Percentiles rank a stretch among this genome's conserved stretches.
Conservation (phyloP, 106 monocot species). For the Acorus calamus region DNA sequence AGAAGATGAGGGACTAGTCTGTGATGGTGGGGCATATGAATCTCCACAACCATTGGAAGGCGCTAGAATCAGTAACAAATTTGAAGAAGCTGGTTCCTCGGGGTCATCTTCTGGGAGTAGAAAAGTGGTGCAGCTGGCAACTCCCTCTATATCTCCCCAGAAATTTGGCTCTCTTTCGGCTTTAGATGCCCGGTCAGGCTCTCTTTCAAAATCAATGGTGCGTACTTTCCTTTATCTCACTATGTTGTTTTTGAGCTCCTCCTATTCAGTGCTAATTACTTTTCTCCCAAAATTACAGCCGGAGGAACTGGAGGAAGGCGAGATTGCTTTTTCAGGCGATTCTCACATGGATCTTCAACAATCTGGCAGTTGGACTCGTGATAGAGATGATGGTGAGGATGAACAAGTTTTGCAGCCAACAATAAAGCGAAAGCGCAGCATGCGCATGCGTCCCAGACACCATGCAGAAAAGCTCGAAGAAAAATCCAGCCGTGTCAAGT, state of each 20-base stretch:
- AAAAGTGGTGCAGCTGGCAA: constrained; percentile 33
- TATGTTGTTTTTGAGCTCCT: neutral
- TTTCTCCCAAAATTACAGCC: constrained; percentile 28
- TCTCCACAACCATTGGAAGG: constrained; percentile 22
- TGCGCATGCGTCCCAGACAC: constrained; percentile 53
- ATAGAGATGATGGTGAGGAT: constrained; percentile 63
- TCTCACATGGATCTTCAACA: constrained; percentile 79
- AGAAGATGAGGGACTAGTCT: constrained; percentile 38
- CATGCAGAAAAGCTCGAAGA: constrained; percentile 49
- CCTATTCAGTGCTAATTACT: constrained; percentile 2
- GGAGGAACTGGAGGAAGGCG: constrained; percentile 90
- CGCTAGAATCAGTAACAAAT: constrained; percentile 11
- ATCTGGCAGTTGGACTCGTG: constrained; percentile 57
- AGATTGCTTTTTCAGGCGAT: constrained; percentile 85
- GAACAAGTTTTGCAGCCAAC: constrained; percentile 78
- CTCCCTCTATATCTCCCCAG: constrained; percentile 57
- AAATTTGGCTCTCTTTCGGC: constrained; percentile 93
- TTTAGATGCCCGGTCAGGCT: constrained; percentile 62
- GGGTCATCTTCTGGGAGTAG: constrained; percentile 77
- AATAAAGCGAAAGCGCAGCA: constrained; percentile 81
- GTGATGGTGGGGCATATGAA: constrained; percentile 42
- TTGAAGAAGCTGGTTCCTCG: constrained; percentile 70
- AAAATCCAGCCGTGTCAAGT: constrained; percentile 25
- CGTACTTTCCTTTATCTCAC: constrained; percentile 6
- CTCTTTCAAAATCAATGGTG: constrained; percentile 39